Conservation (phyloP, 1,139 yeast species). For the Blastobotrys buckinghamii region DNA sequence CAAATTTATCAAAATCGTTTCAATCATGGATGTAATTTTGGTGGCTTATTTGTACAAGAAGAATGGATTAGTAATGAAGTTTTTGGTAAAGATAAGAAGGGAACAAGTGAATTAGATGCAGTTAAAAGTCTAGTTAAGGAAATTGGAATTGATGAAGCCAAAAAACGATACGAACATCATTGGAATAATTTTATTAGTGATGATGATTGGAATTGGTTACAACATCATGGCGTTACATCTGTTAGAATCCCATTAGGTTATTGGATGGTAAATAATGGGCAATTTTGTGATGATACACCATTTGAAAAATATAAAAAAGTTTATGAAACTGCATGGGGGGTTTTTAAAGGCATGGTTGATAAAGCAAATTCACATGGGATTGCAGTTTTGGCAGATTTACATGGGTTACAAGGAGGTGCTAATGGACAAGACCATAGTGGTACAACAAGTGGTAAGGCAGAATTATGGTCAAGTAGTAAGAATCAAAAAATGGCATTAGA, state of each 20-base stretch:
- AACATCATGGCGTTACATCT: constrained; percentile 60
- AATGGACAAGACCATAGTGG: constrained; percentile 85
- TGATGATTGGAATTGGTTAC: constrained; percentile 76
- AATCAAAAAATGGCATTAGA: constrained; percentile 45
- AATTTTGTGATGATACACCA: constrained; percentile 51
- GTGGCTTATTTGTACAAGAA: constrained; percentile 77
- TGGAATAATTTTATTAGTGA: constrained; percentile 63
- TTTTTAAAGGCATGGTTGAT: constrained; percentile 47
- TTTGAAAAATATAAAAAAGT: constrained; percentile 52
- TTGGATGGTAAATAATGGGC: constrained; percentile 74
- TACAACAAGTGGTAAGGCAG: constrained; percentile 50
- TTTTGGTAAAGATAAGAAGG: constrained; percentile 45
- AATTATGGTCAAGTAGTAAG: constrained; percentile 50
- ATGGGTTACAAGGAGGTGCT: constrained; percentile 91
- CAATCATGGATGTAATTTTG: constrained; percentile 83
- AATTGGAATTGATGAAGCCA: constrained; percentile 52
- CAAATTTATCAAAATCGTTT: constrained; percentile 60
- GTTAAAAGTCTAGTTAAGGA: constrained; percentile 44
- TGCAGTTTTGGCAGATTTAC: constrained; percentile 76
- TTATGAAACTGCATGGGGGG: constrained; percentile 67
- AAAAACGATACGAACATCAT: constrained; percentile 53
- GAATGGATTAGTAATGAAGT: constrained; percentile 41
- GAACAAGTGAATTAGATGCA: constrained; percentile 72
- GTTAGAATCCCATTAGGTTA: constrained; percentile 86
- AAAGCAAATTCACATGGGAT: constrained; percentile 54